A percentile compares a stretch with the other conserved stretches of the same genome.
These are phyloP conservation scores for Chalciporus sphaerocephalus DNA, from an alignment of 768 basidiomycete genomes.

Conservation along the genomic window DNA sequence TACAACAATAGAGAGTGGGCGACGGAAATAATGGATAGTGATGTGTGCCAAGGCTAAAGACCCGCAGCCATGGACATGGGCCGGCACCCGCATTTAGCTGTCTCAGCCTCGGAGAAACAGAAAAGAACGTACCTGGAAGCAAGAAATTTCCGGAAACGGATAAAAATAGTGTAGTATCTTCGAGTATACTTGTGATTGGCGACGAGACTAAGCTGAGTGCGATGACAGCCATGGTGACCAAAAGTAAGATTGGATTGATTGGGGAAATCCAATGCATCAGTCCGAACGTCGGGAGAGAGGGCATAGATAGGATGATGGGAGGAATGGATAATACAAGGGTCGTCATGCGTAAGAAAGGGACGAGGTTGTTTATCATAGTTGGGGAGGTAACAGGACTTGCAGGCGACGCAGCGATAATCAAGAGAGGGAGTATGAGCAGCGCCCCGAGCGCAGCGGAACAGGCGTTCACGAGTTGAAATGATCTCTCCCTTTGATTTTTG, in stretches of 20 bases:
- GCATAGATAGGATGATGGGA: constrained; percentile 51
- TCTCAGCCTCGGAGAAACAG: background rate
- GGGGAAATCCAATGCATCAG: constrained; percentile 35
- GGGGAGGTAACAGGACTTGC: constrained; percentile 32
- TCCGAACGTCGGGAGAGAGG: constrained; percentile 43
- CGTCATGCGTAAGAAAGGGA: constrained; percentile 40
- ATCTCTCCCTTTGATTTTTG: constrained; percentile 47
- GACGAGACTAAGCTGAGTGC: constrained; percentile 45
- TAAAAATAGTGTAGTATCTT: constrained; percentile 46
- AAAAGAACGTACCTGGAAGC: constrained; percentile 46
- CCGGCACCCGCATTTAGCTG: background rate
- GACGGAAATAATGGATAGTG: constrained; percentile 76
- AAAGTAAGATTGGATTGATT: constrained; percentile 44
- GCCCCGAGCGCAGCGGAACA: constrained; percentile 47
- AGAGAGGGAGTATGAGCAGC: constrained; percentile 52
- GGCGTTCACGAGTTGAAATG: constrained; percentile 55
- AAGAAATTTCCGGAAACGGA: constrained; percentile 57
- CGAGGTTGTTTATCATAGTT: constrained; percentile 4
- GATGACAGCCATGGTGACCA: constrained; percentile 41
- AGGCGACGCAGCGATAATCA: constrained; percentile 49
- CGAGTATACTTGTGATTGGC: constrained; percentile 36
- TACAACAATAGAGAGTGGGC: constrained; percentile 79
- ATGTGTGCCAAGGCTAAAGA: constrained; percentile 68
- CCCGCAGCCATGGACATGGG: background rate
- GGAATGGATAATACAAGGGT: constrained; percentile 60